Conservation (phyloP, 768 basidiomycete genomes). For the Lentinula guzmanii region DNA sequence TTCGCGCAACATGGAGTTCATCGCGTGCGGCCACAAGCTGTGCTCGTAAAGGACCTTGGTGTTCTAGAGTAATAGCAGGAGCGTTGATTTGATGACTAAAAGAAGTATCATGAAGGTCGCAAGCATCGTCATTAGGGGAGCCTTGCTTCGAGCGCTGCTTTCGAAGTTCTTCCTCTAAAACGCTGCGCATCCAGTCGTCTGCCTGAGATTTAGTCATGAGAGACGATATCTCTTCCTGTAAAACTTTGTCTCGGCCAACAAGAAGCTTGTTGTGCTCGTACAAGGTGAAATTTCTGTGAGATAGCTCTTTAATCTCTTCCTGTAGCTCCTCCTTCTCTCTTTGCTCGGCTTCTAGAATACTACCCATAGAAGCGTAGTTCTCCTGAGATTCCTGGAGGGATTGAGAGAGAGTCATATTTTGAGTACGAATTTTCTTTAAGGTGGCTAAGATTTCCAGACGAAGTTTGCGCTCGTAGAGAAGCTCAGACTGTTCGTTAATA, state of each 20-base stretch:
- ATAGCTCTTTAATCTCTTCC: conserved; percentile 14
- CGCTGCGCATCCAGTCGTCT: conserved; percentile 17
- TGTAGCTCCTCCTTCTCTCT: conserved; percentile 11
- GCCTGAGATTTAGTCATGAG: conserved; percentile 18
- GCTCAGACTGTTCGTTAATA: conserved; percentile 12
- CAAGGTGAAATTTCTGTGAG: conserved; percentile 16
- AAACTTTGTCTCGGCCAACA: conserved; percentile 15
- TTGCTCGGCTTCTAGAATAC: conserved; percentile 16
- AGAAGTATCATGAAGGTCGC: background rate
- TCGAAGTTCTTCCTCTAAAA: conserved; percentile 14
- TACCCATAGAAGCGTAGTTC: conserved; percentile 11
- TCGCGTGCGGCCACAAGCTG: conserved; percentile 17
- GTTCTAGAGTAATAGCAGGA: conserved; percentile 11
- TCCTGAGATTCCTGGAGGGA: conserved; percentile 15
- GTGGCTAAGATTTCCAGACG: conserved; percentile 16
- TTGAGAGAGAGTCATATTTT: conserved; percentile 18
- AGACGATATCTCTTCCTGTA: conserved; percentile 17
- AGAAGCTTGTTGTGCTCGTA: conserved; percentile 22
- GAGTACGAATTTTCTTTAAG: conserved; percentile 19
- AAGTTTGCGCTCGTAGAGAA: conserved; percentile 17
- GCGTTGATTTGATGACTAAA: background rate
- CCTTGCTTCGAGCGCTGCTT: background rate
- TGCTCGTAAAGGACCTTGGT: conserved; percentile 14
- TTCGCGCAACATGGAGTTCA: conserved; percentile 15
- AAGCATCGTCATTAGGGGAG: background rate